phyloP scores from a whole-genome alignment of 371 early-diverging fungal species.

The Sporodiniella umbellata region DNA sequence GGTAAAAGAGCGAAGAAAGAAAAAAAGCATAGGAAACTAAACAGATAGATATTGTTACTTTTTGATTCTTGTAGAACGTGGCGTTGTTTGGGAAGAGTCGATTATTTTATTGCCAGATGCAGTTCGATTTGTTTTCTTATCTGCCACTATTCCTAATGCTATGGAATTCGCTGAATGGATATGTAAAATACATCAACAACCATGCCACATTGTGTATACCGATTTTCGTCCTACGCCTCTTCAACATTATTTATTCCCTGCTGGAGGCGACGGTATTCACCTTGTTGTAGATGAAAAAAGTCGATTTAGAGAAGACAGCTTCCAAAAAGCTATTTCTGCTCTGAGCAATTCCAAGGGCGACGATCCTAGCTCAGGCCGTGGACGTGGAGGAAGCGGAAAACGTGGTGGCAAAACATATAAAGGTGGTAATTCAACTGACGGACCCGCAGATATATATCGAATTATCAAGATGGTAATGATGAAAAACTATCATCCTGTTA shows the following conservation, averaged over 20 bases:
- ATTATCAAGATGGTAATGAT: slow-evolving; percentile 93
- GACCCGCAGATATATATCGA: slow-evolving; percentile 84
- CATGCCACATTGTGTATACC: slow-evolving; percentile 99
- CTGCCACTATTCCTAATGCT: slow-evolving; percentile 99
- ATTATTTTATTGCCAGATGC: slow-evolving; percentile 95
- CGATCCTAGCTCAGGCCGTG: slow-evolving; percentile 41
- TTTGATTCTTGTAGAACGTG: no score
- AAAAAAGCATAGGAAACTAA: not conserved
- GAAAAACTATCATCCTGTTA: slow-evolving; percentile 97
- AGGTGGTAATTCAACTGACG: slow-evolving; percentile 58
- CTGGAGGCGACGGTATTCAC: slow-evolving; percentile 91
- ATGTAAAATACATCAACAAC: slow-evolving; percentile 91
- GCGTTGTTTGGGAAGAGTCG: slow-evolving; percentile 99
- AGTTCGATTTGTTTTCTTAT: slow-evolving; percentile 96
- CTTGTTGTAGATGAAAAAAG: slow-evolving; percentile 96
- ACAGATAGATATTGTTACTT: no score
- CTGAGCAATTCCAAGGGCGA: slow-evolving; percentile 67
- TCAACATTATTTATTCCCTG: slow-evolving; percentile 96
- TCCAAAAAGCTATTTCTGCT: slow-evolving; percentile 82
- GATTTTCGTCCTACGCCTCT: slow-evolving; percentile 99
- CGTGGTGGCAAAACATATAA: slow-evolving; percentile 33
- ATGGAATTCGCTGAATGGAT: slow-evolving; percentile 99
- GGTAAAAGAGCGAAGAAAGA: slow-evolving; percentile 21
- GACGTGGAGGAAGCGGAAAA: slow-evolving; percentile 32
- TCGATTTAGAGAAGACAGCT: slow-evolving; percentile 93